Base-by-base conservation (phyloP, 2,329 filamentous ascomycete genomes). In the Fusarium sp. region DNA sequence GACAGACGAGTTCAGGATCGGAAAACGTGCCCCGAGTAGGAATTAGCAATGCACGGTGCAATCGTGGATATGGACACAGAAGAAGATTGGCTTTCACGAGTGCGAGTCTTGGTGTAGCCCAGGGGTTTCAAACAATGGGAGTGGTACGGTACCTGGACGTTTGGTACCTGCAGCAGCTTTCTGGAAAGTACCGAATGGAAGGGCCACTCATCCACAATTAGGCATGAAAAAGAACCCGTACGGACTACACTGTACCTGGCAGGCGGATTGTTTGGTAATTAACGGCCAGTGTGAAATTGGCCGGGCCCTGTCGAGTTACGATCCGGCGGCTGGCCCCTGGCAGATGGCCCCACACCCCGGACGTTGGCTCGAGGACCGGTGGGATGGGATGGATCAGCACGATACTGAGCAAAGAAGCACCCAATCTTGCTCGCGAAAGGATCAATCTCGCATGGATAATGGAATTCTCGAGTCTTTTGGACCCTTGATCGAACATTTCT, bases 321-420 rank as follows among this genome's bases (percentile, higher is more conserved):
- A 55, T 68, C 53, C 58, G 62, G 66, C 61, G 68, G 70, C 66
- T 75, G 64, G 62, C 55, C 72, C 75, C 74, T 69, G 63, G 65
- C 65, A 69, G 35, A 62, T 74, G 75, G 77, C 77, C 77, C 77
- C 75, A 78, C 75, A 67, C 74, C 66, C 77, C 77, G 77, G 70
- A 68, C 66, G 72, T 69, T 78, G 70, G 75, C 64, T 74, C 66
- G 41, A 75, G 69, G 66, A 57, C 65, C 57, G 45, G 66, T 75
- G 61, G 61, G 42, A 39, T 50, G 47, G 56, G 35, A 24, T 44
- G 39, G 39, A 36, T 63, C 35, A 39, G 50, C 26, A n/a, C 35
- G 41, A 39, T 18, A 63, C 58, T 76, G 50, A 41, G 70, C 73
- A 72, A 56, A 44, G 64, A 32, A 68, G 58, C 58, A 63, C 41